Conservation (phyloP, 192 early-diverging fungal genomes). For the Podila epigama region DNA sequence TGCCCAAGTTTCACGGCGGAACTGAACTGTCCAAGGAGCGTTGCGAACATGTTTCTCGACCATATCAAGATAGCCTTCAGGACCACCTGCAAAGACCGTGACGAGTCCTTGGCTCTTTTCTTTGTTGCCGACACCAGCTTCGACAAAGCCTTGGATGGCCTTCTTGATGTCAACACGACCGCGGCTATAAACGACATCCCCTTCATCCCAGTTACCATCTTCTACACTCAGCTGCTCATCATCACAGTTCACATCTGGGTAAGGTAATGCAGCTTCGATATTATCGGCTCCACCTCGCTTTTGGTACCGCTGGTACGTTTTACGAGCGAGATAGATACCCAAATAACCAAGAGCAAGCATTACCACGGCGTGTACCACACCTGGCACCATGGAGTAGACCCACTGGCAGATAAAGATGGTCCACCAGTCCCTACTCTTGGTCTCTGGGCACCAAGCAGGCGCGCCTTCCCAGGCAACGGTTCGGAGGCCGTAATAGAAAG, state of each 20-base stretch:
- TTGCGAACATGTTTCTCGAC: conserved; percentile 27
- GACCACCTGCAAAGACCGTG: conserved; percentile 43
- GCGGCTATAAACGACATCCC: conserved; percentile 37
- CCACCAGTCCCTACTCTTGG: conserved; percentile 22
- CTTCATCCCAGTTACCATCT: conserved; percentile 46
- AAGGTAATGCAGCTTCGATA: conserved; percentile 8
- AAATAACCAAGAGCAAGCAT: conserved; percentile 27
- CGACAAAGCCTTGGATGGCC: conserved; percentile 15
- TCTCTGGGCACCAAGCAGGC: conserved; percentile 14
- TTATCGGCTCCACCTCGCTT: not conserved
- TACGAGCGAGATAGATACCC: conserved; percentile 17
- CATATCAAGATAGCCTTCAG: conserved; percentile 34
- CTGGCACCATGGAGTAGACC: conserved; percentile 23
- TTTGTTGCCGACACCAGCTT: conserved; percentile 28
- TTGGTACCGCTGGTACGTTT: conserved; percentile 21
- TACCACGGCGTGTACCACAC: conserved; percentile 17
- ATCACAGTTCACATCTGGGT: conserved; percentile 3
- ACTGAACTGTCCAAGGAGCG: conserved; percentile 25
- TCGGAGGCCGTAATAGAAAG: conserved; percentile 26
- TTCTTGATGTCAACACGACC: conserved; percentile 35
- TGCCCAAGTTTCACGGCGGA: conserved; percentile 47
- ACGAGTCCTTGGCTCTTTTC: conserved; percentile 16
- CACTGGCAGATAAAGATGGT: conserved; percentile 45
- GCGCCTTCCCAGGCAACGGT: conserved; percentile 14
- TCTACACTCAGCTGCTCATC: conserved; percentile 11